Conservation (phyloP, 345 rosid genomes). For the Dipteronia sinensis region DNA sequence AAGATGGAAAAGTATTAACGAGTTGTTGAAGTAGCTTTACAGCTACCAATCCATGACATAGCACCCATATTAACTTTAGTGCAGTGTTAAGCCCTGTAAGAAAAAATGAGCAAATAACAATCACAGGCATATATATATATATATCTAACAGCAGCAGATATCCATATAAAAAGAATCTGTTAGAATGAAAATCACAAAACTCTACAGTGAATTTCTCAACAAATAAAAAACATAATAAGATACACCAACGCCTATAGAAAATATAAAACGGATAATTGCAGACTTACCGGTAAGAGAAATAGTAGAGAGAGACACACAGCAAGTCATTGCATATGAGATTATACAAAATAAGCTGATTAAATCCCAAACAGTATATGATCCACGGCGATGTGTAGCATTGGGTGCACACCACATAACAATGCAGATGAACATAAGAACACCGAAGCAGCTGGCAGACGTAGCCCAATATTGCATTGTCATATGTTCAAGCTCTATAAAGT, state of each 20-base stretch:
- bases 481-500: conserved; percentile 57
- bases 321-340: conserved; percentile 45
- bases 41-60: conserved; percentile 75
- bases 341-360: conserved; percentile 52
- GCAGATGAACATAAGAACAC: conserved; percentile 65
- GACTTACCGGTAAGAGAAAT: conserved; percentile 58
- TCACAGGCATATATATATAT: neutral
- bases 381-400: conserved; percentile 15
- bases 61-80: conserved; percentile 64
- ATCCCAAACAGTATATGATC: conserved; percentile 38
- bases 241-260: neutral
- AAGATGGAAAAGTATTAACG: conserved; percentile 69
- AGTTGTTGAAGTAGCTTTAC: conserved; percentile 69
- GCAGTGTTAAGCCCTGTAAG: conserved; percentile 60
- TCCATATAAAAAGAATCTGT: neutral
- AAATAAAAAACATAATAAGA: neutral
- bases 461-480: conserved; percentile 84
- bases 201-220: neutral
- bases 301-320: conserved; percentile 53
- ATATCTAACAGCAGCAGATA: neutral
- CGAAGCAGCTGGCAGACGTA: conserved; percentile 59
- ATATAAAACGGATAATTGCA: neutral
- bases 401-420: conserved; percentile 35
- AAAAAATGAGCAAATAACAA: conserved; percentile 12
- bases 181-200: neutral